A percentile compares a stretch with the other conserved stretches of the same genome.
phyloP scores from a whole-genome alignment of 2,329 filamentous ascomycete species.

The Aspergillus proliferans region DNA sequence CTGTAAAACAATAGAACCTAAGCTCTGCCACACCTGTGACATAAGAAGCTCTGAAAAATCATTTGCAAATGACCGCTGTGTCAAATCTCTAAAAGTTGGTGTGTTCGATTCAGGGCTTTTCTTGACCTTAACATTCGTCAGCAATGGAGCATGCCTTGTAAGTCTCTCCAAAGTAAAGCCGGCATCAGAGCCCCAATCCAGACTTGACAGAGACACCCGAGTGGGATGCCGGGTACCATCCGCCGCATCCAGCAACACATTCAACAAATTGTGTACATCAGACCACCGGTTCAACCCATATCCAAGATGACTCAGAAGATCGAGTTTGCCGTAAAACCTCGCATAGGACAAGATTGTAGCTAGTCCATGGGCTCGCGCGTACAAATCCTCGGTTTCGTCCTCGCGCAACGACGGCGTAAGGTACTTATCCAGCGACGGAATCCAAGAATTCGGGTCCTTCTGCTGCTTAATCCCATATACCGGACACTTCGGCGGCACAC shows the following conservation, averaged over 20 bases:
- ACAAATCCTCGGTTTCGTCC: constrained; percentile 6
- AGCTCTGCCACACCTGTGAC: constrained; percentile 34
- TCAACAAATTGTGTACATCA: constrained; percentile 34
- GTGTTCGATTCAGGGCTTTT: not conserved
- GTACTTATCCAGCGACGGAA: constrained; percentile 28
- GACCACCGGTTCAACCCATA: constrained; percentile 36
- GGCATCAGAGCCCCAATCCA: constrained; percentile 18
- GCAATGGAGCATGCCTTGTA: not conserved
- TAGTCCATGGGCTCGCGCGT: constrained; percentile 24
- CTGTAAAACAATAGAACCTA: constrained; percentile 37
- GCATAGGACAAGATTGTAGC: constrained; percentile 26
- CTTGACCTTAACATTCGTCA: not conserved
- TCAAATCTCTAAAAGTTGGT: constrained; percentile 16
- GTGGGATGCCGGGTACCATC: constrained; percentile 17
- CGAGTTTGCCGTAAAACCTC: constrained; percentile 19
- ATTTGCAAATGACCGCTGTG: constrained; percentile 18
- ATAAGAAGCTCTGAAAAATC: constrained; percentile 21
- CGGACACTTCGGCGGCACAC: constrained; percentile 10
- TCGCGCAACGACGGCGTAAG: constrained; percentile 22
- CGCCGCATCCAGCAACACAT: constrained; percentile 33
- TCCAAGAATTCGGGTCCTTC: constrained; percentile 27
- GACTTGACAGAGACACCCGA: constrained; percentile 21
- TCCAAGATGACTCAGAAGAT: constrained; percentile 37
- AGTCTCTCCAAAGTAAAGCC: constrained; percentile 22
- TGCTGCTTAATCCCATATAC: constrained; percentile 12